Percentiles rank a stretch among this genome's conserved stretches.
Conservation (phyloP, 2,329 filamentous ascomycete genomes). For the Beauveria varroae region DNA sequence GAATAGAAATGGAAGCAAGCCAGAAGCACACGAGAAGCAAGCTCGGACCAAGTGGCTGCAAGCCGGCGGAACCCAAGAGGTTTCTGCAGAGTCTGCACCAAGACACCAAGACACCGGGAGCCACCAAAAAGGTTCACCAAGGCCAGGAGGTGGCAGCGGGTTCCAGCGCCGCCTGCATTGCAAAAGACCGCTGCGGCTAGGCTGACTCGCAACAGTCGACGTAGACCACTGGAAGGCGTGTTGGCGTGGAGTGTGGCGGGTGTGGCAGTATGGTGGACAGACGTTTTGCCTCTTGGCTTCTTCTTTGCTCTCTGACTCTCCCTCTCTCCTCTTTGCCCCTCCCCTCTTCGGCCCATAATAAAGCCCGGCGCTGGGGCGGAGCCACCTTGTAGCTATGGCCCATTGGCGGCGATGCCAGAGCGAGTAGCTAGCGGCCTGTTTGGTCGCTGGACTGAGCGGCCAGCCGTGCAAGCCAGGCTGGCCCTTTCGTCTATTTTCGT, state of each 20-base stretch:
- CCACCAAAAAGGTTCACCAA: not conserved
- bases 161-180: not conserved
- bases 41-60: slow-evolving; percentile 1
- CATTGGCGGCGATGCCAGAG: not conserved
- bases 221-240: not conserved
- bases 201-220: not conserved
- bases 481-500: not conserved
- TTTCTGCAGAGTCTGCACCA: not conserved
- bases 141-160: not conserved
- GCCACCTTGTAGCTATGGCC: not conserved
- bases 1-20: not conserved
- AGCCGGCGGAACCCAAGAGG: not conserved
- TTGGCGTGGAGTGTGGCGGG: not conserved
- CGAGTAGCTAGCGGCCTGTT: not conserved
- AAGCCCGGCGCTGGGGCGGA: not conserved
- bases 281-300: not conserved
- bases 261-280: not conserved
- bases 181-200: not conserved
- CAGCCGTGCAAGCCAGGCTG: not conserved
- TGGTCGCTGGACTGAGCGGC: not conserved
- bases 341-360: not conserved
- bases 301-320: not conserved
- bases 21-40: slow-evolving; percentile 6
- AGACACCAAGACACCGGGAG: too few species aligned
- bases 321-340: not conserved